These are phyloP conservation scores for Diaporthe sp. DNA, from an alignment of 2,329 filamentous ascomycete genomes.

Conservation along the genomic window DNA sequence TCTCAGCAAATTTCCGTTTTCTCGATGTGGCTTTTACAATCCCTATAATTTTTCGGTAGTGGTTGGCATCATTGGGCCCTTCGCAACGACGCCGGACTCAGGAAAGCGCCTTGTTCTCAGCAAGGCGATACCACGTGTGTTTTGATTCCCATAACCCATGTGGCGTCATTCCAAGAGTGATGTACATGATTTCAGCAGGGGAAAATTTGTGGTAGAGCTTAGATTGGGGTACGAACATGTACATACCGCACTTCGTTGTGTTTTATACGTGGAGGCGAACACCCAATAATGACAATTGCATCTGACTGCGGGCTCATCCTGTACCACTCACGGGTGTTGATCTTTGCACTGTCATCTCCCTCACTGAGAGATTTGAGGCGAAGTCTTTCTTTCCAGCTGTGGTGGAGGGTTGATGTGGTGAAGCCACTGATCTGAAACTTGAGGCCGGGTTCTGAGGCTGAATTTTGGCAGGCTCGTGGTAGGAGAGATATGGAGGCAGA, in stretches of 20 bases:
- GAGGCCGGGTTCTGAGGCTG: background rate
- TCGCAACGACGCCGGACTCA: background rate
- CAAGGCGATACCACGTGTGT: background rate
- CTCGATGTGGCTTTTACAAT: background rate
- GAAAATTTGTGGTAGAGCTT: background rate
- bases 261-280: background rate
- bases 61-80: background rate
- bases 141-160: background rate
- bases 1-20: background rate
- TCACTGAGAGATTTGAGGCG: background rate
- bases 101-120: background rate
- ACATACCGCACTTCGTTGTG: background rate
- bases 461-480: background rate
- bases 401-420: background rate
- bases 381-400: background rate
- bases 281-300: background rate
- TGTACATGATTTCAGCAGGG: background rate
- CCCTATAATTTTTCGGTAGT: background rate
- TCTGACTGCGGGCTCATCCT: background rate
- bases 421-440: background rate
- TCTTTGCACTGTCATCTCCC: background rate
- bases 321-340: background rate
- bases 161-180: background rate
- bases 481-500: background rate
- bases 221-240: background rate